Evolutionary conservation across 1,284 basidiomycete genomes (phyloP).

Genomic region (Cryptococcus sp.): DNA sequence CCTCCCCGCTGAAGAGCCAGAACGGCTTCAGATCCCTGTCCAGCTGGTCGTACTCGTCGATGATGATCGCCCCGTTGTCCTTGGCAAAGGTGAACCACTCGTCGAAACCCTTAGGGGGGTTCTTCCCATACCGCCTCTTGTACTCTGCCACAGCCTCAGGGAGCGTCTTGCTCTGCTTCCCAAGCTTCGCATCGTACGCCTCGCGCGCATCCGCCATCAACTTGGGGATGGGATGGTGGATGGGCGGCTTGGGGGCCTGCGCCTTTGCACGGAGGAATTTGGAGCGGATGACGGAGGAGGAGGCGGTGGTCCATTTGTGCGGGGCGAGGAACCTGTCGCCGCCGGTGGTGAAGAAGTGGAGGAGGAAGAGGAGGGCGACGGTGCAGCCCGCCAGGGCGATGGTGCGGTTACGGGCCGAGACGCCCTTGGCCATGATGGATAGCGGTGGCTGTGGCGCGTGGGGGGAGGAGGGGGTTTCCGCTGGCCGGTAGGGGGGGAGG

Average conservation of each 20-base stretch:
- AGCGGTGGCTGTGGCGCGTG: not conserved
- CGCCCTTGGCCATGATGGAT: conserved; percentile 18
- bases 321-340: conserved; percentile 32
- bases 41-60: conserved; percentile 89
- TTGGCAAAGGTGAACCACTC: conserved; percentile 81
- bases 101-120: conserved; percentile 86
- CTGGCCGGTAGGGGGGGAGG: not conserved
- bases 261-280: conserved; percentile 45
- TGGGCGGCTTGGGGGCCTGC: conserved; percentile 39
- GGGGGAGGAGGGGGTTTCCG: not conserved
- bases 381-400: conserved; percentile 25
- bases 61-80: conserved; percentile 68
- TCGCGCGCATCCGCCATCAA: conserved; percentile 76
- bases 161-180: conserved; percentile 71
- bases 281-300: conserved; percentile 46
- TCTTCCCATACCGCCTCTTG: conserved; percentile 64
- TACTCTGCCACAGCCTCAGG: conserved; percentile 73
- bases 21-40: conserved; percentile 75
- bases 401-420: conserved; percentile 28
- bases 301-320: conserved; percentile 47
- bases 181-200: conserved; percentile 63
- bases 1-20: conserved; percentile 66
- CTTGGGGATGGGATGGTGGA: conserved; percentile 71
- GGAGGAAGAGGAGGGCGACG: conserved; percentile 30
- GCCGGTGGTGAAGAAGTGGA: conserved; percentile 30